Evolutionary conservation across 192 early-diverging fungal species (phyloP).

Genomic region (Backusella psychrophila): DNA sequence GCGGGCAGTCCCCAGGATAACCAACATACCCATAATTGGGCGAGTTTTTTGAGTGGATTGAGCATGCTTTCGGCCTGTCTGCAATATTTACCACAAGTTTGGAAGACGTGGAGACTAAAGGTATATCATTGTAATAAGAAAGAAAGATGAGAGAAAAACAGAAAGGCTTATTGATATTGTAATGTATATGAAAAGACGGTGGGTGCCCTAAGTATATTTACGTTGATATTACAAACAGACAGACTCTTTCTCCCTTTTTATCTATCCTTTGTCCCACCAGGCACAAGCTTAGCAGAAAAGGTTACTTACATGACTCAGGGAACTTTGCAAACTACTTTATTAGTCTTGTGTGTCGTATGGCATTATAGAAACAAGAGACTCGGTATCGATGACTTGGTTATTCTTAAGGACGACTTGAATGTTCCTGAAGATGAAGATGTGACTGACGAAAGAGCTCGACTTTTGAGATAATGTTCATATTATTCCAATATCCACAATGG

Average conservation of each 20-base stretch:
- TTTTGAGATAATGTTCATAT: neutral
- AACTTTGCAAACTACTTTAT: slow-evolving; percentile 76
- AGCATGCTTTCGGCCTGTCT: slow-evolving; percentile 70
- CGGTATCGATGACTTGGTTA: slow-evolving; percentile 32
- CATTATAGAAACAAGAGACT: slow-evolving; percentile 57
- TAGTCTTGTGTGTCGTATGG: slow-evolving; percentile 76
- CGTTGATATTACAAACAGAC: slow-evolving; percentile 88
- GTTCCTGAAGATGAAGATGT: neutral
- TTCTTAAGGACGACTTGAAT: neutral
- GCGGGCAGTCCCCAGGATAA: slow-evolving; percentile 44
- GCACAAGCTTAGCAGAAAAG: slow-evolving; percentile 93
- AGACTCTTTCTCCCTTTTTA: slow-evolving; percentile 79
- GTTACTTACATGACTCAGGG: slow-evolving; percentile 82
- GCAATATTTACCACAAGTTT: slow-evolving; percentile 90
- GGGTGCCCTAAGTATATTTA: slow-evolving; percentile 87
- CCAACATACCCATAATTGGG: slow-evolving; percentile 60
- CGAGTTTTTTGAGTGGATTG: slow-evolving; percentile 64
- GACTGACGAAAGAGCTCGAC: slow-evolving; percentile 9
- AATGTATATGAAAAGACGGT: slow-evolving; percentile 49
- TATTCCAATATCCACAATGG: too few relatives aligned
- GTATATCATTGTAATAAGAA: slow-evolving; percentile 33
- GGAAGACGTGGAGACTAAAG: slow-evolving; percentile 72
- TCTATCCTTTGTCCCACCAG: slow-evolving; percentile 72
- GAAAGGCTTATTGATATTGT: too few relatives aligned
- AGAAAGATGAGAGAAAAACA: neutral